Base-by-base conservation (phyloP, 2,329 filamentous ascomycete species). In the Bipolaris cookei region DNA sequence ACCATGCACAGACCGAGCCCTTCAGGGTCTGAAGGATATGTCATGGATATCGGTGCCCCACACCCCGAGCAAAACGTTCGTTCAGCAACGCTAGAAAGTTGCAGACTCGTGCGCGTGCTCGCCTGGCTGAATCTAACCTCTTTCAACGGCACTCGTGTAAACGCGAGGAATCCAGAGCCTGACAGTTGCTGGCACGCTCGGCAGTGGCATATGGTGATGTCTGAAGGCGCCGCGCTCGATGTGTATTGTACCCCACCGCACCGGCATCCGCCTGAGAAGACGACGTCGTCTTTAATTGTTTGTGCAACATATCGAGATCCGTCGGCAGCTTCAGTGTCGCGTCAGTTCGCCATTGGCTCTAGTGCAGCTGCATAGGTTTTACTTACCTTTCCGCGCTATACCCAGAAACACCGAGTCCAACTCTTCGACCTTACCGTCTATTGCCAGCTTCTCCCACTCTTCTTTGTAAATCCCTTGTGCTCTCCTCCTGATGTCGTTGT, bases 111-210 rank as follows among this genome's bases (percentile, higher is more conserved):
- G 14, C 72, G 66, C 0, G 69, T 73, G 20, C 73, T 56, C 8
- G 63, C 50, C 21, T 61, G 52, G 42, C 70, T 72, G 49, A 75
- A 80, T 8, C 65, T 73, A 39, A 83, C 59, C 23, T 71, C 59
- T 6, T 63, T 54, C 35, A 57, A 59, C 0, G 75, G 67, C 38
- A 83, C 77, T 7, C 71, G 57, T 6, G 74, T 71, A 58, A 81
- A 83, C 3, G 77, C 73, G 34, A 82, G 69, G 55, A 76, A 83
- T 1, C 77, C 76, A 3, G 76, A 78, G 11, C 82, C 81, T 2
- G 81, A 79, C 37, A 81, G 58, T 63, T 80, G 79, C 54, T 81
- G 80, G 59, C 82, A 84, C 38, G 77, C 77, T n/a, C 67, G 69
- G 63, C 82, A 84, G 64, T 83, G 76, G 66, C 81, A 84, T 53